Evolutionary conservation across 768 basidiomycete species (phyloP).

Genomic region (Hemileccinum impolitum): DNA sequence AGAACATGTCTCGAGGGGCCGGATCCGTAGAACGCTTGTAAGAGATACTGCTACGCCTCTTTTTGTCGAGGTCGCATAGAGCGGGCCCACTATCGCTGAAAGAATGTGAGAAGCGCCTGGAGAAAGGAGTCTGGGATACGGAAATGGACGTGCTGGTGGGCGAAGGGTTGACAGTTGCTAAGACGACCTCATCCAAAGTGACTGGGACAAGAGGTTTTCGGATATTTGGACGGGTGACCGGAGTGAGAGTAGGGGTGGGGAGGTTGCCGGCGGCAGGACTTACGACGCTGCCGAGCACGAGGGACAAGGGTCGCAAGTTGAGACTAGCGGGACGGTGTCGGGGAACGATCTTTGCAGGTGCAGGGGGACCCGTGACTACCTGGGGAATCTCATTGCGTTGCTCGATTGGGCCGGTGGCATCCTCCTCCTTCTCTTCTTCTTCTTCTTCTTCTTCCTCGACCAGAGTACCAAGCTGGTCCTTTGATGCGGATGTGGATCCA

Average conservation of each 20-base stretch:
- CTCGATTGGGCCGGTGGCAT: constrained; percentile 29
- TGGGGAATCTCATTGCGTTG: constrained; percentile 20
- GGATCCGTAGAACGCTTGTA: constrained; percentile 54
- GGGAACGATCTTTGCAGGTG: constrained; percentile 37
- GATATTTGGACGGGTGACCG: constrained; percentile 42
- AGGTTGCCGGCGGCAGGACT: constrained; percentile 35
- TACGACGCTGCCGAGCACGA: constrained; percentile 52
- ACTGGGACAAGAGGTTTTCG: constrained; percentile 30
- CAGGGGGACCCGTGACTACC: constrained; percentile 27
- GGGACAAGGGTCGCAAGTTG: constrained; percentile 68
- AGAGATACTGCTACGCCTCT: constrained; percentile 67
- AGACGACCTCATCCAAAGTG: constrained; percentile 14
- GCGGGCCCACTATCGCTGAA: constrained; percentile 23
- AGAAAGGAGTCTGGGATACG: constrained; percentile 13
- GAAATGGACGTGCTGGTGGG: neutral
- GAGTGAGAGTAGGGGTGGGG: constrained; percentile 54
- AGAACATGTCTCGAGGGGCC: constrained; percentile 36
- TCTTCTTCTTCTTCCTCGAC: constrained; percentile 89
- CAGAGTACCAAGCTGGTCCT: constrained; percentile 75
- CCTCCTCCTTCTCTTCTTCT: constrained; percentile 83
- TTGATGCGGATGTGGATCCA: constrained; percentile 55
- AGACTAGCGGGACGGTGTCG: constrained; percentile 66
- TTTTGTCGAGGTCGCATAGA: constrained; percentile 31
- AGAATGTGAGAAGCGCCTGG: constrained; percentile 27
- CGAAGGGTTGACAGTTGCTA: constrained; percentile 11